Conservation (phyloP, 345 rosid species). For the Trapa bicornis region DNA sequence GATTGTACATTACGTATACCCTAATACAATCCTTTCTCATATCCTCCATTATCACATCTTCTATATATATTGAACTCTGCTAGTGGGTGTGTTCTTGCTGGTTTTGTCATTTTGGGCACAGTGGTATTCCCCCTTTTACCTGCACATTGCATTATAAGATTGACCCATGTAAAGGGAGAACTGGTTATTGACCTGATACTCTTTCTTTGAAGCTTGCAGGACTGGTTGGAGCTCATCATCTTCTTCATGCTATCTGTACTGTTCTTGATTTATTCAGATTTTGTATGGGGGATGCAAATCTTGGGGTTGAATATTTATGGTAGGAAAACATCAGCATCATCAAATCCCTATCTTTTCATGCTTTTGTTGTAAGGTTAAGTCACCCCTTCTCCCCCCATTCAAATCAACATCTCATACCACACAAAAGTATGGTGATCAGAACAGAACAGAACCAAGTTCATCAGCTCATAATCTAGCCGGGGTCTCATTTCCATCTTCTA, state of each 20-base stretch:
- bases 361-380: constrained; percentile 33
- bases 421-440: no score
- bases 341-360: constrained; percentile 23
- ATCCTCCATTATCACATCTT: not conserved
- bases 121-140: no score
- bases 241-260: not conserved
- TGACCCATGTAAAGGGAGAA: no score
- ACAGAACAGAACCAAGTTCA: no score
- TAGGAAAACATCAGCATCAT: constrained; percentile 32
- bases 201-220: no score
- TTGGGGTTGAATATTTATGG: constrained; percentile 26
- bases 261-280: not conserved
- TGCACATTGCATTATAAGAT: no score
- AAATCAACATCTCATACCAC: not conserved
- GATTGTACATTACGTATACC: constrained; percentile 39
- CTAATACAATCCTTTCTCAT: constrained; percentile 19
- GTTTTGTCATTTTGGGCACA: not conserved
- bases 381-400: constrained; percentile 18
- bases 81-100: not conserved
- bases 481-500: no score
- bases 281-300: constrained; percentile 4
- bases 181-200: no score
- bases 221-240: no score
- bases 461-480: no score
- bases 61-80: not conserved